Percentiles rank a stretch among this genome's conserved stretches.
Conservation (phyloP, 331 rosid genomes). For the Rhamnella rubrinervis region DNA sequence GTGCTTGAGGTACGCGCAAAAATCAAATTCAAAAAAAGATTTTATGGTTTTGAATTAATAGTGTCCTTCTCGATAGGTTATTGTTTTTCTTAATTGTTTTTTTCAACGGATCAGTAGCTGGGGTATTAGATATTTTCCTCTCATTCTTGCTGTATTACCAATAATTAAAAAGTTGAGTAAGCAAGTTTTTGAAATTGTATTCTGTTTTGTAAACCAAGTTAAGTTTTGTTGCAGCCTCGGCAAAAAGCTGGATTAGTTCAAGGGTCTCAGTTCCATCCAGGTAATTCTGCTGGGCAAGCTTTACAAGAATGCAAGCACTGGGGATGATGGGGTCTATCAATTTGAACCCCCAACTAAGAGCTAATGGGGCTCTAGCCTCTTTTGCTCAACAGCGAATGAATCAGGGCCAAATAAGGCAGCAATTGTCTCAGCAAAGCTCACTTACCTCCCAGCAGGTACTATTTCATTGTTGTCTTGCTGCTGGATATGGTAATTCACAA, state of each 20-base stretch:
- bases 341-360: constrained; percentile 68
- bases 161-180: constrained; percentile 4
- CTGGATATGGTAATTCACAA: constrained; percentile 18
- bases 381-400: constrained; percentile 74
- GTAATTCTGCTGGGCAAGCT: constrained; percentile 75
- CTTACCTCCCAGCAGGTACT: constrained; percentile 68
- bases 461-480: constrained; percentile 23
- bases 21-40: background rate
- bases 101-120: background rate
- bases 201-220: constrained; percentile 12
- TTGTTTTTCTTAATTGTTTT: background rate
- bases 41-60: too few species aligned
- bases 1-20: too few species aligned
- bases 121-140: background rate
- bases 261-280: constrained; percentile 67
- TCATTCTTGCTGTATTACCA: background rate
- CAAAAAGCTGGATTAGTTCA: constrained; percentile 79
- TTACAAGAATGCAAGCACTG: constrained; percentile 85
- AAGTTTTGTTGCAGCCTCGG: constrained; percentile 70
- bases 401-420: constrained; percentile 83
- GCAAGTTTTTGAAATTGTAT: background rate
- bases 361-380: constrained; percentile 55
- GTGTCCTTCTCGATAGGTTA: background rate
- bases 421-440: constrained; percentile 64
- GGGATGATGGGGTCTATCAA: constrained; percentile 76